A percentile compares a stretch with the other conserved stretches of the same genome.
These are phyloP conservation scores for Suillus tomentosus DNA, from an alignment of 768 basidiomycete genomes.

Conservation along the genomic window DNA sequence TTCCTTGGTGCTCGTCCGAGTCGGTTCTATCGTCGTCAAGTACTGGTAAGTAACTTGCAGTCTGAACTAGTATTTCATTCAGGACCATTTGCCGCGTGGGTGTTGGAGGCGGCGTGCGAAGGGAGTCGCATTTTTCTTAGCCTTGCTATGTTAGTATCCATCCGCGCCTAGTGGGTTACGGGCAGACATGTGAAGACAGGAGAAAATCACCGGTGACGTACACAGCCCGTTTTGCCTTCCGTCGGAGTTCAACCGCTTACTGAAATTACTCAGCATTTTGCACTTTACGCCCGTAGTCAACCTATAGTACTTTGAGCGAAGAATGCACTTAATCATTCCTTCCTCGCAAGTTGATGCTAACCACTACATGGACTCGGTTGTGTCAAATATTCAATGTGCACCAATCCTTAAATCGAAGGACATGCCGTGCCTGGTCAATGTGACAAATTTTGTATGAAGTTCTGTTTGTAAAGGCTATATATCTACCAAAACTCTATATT, in stretches of 20 bases:
- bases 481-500: too few relatives aligned
- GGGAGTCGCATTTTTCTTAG: neutral
- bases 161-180: neutral
- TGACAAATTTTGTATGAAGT: too few relatives aligned
- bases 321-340: too few relatives aligned
- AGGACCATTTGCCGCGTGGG: neutral
- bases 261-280: neutral
- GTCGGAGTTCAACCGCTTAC: slow-evolving; percentile 1
- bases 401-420: neutral
- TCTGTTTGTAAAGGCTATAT: too few relatives aligned
- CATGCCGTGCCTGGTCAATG: too few relatives aligned
- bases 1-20: neutral
- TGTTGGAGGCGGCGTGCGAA: neutral
- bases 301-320: too few relatives aligned
- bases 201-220: neutral
- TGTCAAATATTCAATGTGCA: neutral
- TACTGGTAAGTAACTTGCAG: neutral
- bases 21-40: neutral
- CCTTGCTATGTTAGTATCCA: neutral
- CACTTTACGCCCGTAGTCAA: too few relatives aligned
- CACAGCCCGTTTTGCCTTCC: neutral
- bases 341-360: neutral
- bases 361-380: too few relatives aligned
- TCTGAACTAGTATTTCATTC: neutral
- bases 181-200: slow-evolving; percentile 3